These are phyloP conservation scores for Cocos nucifera DNA, from an alignment of 176 grass and related monocot genomes.

Conservation along the genomic window DNA sequence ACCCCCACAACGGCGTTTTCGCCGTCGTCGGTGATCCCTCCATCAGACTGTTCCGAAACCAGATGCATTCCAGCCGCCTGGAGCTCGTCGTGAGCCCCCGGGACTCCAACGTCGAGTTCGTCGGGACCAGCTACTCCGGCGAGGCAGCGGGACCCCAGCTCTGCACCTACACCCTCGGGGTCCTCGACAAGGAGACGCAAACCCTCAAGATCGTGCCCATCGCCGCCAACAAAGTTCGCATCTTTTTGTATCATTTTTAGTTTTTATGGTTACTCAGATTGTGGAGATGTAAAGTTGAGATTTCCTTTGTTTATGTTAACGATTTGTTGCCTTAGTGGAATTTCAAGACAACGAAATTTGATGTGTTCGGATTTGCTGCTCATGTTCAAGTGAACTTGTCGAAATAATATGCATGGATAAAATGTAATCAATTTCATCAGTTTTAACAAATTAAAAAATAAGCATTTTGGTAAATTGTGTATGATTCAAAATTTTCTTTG, in stretches of 20 bases:
- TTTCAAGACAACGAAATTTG: too few species aligned
- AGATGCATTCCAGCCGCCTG: conserved; percentile 33
- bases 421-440: too few species aligned
- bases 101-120: conserved; percentile 45
- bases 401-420: too few species aligned
- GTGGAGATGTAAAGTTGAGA: too few species aligned
- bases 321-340: too few species aligned
- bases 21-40: neutral
- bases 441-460: too few species aligned
- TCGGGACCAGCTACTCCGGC: conserved; percentile 62
- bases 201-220: conserved; percentile 77
- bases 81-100: conserved; percentile 48
- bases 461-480: too few species aligned
- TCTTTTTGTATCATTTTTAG: neutral
- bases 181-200: conserved; percentile 67
- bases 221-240: conserved; percentile 52
- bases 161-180: conserved; percentile 63
- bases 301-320: too few species aligned
- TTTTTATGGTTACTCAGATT: neutral
- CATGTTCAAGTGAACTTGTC: too few species aligned
- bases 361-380: too few species aligned
- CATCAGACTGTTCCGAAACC: conserved; percentile 35
- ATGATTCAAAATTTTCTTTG: too few species aligned
- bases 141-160: conserved; percentile 56
- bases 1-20: conserved; percentile 12